These are phyloP conservation scores for Primulina eburnea DNA, from an alignment of 257 asterid species.

Conservation along the genomic window DNA sequence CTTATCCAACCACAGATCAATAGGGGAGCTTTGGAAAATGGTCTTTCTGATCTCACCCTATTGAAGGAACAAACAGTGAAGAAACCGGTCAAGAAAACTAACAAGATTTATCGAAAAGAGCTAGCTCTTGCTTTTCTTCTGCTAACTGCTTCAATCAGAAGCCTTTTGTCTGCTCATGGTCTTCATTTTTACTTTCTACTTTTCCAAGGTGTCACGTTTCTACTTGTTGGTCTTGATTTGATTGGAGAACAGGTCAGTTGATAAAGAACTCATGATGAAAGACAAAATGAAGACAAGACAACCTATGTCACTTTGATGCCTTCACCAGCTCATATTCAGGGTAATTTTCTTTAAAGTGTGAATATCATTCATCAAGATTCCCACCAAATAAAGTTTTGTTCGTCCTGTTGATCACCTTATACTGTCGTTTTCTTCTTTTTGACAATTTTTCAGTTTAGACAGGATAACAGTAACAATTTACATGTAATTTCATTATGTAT, in stretches of 20 bases:
- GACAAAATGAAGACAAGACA: neutral
- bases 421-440: neutral
- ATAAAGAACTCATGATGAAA: neutral
- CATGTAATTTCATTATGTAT: slow-evolving; percentile 20
- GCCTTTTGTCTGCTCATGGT: slow-evolving; percentile 73
- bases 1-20: slow-evolving; percentile 28
- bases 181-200: slow-evolving; percentile 76
- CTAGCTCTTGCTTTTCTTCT: slow-evolving; percentile 64
- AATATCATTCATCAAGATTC: slow-evolving; percentile 18
- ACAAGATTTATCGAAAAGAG: slow-evolving; percentile 69
- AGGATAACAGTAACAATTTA: slow-evolving; percentile 32
- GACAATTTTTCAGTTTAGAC: slow-evolving; percentile 18
- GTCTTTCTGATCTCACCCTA: slow-evolving; percentile 30
- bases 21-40: slow-evolving; percentile 43
- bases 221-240: slow-evolving; percentile 65
- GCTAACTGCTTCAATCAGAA: slow-evolving; percentile 60
- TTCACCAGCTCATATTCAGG: neutral
- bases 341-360: slow-evolving; percentile 18
- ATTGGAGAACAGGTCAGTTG: slow-evolving; percentile 67
- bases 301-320: neutral
- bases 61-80: slow-evolving; percentile 32
- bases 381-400: slow-evolving; percentile 15
- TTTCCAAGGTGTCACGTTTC: slow-evolving; percentile 68
- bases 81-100: slow-evolving; percentile 39
- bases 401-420: slow-evolving; percentile 13